Evolutionary conservation across 257 asterid genomes (phyloP).

Genomic region (Linaria vulgaris): DNA sequence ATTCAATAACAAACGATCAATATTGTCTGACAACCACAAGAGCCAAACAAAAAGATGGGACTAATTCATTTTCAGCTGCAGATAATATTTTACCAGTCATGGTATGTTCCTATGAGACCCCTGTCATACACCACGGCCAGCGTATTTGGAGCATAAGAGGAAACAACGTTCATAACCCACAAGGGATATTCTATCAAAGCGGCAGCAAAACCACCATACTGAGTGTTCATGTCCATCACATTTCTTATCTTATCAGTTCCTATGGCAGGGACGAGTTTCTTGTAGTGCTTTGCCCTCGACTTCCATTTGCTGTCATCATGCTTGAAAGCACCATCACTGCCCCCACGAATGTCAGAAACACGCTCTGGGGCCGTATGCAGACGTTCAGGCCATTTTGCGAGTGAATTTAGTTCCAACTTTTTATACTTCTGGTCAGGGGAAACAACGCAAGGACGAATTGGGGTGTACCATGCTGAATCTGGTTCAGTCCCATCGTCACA

Average conservation of each 20-base stretch:
- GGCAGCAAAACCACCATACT: slow-evolving; percentile 48
- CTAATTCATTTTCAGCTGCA: neutral
- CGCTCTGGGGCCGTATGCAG: slow-evolving; percentile 49
- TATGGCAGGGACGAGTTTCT: slow-evolving; percentile 42
- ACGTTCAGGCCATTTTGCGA: slow-evolving; percentile 49
- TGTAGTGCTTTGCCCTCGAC: slow-evolving; percentile 38
- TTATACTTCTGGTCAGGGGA: slow-evolving; percentile 36
- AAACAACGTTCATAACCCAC: slow-evolving; percentile 56
- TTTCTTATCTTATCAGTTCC: slow-evolving; percentile 48
- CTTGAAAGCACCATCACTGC: slow-evolving; percentile 38
- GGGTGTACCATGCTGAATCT: slow-evolving; percentile 66
- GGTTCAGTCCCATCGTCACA: slow-evolving; percentile 60
- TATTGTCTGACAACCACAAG: neutral
- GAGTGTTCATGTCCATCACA: slow-evolving; percentile 53
- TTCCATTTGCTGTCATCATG: slow-evolving; percentile 43
- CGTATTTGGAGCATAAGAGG: slow-evolving; percentile 43
- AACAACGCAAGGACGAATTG: slow-evolving; percentile 55
- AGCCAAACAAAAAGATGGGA: neutral
- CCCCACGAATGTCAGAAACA: slow-evolving; percentile 41
- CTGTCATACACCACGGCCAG: slow-evolving; percentile 45
- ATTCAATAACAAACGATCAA: neutral
- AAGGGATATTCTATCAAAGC: slow-evolving; percentile 39
- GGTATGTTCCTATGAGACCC: slow-evolving; percentile 51
- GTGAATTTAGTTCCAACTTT: slow-evolving; percentile 28
- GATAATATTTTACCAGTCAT: slow-evolving; percentile 42